phyloP scores from a whole-genome alignment of 2,329 filamentous ascomycete species.

The Teratosphaeria epicoccoides region DNA sequence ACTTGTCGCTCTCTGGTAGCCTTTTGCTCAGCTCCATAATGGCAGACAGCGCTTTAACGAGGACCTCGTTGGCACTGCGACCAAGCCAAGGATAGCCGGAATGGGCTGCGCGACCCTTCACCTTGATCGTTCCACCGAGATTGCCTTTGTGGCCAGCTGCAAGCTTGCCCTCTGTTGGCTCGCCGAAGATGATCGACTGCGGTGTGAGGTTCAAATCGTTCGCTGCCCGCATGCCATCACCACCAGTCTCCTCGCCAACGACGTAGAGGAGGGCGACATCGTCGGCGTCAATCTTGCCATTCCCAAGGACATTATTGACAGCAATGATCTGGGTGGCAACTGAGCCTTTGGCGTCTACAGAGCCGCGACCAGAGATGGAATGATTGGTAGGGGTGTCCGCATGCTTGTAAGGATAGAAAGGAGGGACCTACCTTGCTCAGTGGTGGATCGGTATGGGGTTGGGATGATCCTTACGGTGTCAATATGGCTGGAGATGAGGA shows the following conservation, averaged over 20 bases:
- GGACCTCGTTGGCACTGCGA: conserved; percentile 69
- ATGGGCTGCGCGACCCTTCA: conserved; percentile 69
- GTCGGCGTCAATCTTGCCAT: conserved; percentile 32
- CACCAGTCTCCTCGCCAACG: conserved; percentile 72
- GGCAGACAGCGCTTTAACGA: conserved; percentile 60
- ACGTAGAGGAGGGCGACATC: conserved; percentile 47
- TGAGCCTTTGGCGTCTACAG: conserved; percentile 49
- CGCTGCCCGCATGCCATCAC: conserved; percentile 63
- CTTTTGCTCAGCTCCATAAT: conserved; percentile 53
- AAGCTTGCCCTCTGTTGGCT: conserved; percentile 81
- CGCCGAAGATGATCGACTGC: conserved; percentile 74
- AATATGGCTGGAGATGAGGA: conserved; percentile 71
- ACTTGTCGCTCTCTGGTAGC: conserved; percentile 64
- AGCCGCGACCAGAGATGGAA: conserved; percentile 54
- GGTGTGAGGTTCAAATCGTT: conserved; percentile 38
- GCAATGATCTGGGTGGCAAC: conserved; percentile 66
- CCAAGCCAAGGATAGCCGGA: conserved; percentile 89
- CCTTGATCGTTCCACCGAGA: conserved; percentile 54
- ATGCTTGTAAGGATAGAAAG: conserved; percentile 57
- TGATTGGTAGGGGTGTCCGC: conserved; percentile 25
- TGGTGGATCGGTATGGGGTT: not conserved
- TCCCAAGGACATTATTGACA: conserved; percentile 40
- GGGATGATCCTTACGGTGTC: conserved; percentile 47
- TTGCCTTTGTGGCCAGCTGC: conserved; percentile 88
- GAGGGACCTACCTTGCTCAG: conserved; percentile 43